phyloP scores from a whole-genome alignment of 176 grass and related monocot genomes.

The bread wheat (Triticum aestivum) region DNA sequence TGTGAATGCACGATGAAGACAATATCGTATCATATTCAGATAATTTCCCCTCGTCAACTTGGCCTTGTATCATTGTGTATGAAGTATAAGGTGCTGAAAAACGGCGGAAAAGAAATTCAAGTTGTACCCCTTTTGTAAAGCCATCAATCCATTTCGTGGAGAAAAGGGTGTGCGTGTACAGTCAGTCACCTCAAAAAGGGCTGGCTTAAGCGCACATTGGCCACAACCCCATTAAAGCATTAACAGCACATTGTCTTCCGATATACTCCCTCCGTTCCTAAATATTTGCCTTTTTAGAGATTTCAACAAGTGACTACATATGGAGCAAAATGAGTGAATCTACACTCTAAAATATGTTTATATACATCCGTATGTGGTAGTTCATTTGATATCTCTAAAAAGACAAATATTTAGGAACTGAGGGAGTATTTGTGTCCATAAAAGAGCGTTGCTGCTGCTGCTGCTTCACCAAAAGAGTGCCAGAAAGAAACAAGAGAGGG shows the following conservation, averaged over 20 bases:
- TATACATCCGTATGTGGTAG: no score
- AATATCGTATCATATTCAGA: conserved; percentile 8
- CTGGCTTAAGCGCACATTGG: conserved; percentile 26
- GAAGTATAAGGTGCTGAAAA: conserved; percentile 34
- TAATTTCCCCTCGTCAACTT: not conserved
- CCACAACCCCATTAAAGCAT: conserved; percentile 1
- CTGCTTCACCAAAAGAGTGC: conserved; percentile 29
- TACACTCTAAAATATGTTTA: no score
- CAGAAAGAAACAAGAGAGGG: not conserved
- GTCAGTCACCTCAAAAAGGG: not conserved
- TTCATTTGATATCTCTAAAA: no score
- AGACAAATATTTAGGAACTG: no score
- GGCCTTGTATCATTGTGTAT: conserved; percentile 16
- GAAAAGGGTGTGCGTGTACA: not conserved
- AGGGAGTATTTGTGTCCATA: not conserved
- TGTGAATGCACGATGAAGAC: conserved; percentile 12
- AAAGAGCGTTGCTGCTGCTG: conserved; percentile 11
- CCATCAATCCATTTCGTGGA: conserved; percentile 8
- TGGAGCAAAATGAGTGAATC: no score
- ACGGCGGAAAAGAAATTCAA: conserved; percentile 27
- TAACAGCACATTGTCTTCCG: conserved; percentile 3
- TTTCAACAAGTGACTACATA: no score
- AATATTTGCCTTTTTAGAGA: no score
- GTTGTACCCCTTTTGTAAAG: conserved; percentile 33
- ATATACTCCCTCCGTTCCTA: no score